Evolutionary conservation across 192 early-diverging fungal species (phyloP).

Genomic region (Backusella parvicylindrica): DNA sequence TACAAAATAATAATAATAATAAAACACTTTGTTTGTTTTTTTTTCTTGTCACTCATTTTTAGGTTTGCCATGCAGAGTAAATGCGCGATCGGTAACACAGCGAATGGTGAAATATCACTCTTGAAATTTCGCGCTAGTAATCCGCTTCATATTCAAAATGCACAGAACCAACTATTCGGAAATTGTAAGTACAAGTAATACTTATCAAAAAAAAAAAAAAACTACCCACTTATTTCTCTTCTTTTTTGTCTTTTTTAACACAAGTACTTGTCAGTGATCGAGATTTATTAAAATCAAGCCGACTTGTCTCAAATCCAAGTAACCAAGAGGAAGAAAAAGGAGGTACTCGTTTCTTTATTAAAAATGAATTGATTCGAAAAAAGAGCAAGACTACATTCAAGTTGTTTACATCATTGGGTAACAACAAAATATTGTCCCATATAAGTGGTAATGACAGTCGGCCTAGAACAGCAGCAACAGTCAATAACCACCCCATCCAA

Average conservation of each 20-base stretch:
- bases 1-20: not conserved
- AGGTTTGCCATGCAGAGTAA: conserved; percentile 12
- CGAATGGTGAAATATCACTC: conserved; percentile 7
- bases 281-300: not conserved
- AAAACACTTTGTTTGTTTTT: not conserved
- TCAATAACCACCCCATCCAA: not conserved
- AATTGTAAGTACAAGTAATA: not conserved
- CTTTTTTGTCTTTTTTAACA: not conserved
- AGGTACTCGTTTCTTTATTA: not conserved
- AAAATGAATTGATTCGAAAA: conserved; percentile 1
- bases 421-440: not conserved
- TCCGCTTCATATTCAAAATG: not conserved
- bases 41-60: too few species aligned
- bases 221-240: not conserved
- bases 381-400: conserved; percentile 4
- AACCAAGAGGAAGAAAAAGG: not conserved
- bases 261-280: conserved; percentile 1
- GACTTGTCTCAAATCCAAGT: not conserved
- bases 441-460: not conserved
- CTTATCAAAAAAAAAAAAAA: not conserved
- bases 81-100: conserved; percentile 7
- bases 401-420: not conserved
- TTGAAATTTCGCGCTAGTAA: not conserved
- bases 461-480: not conserved
- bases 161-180: conserved; percentile 10